Evolutionary conservation across 306 rosid genomes (phyloP), one percentile per base, ranked within the genome.

Genomic region (Neltuma alba): DNA sequence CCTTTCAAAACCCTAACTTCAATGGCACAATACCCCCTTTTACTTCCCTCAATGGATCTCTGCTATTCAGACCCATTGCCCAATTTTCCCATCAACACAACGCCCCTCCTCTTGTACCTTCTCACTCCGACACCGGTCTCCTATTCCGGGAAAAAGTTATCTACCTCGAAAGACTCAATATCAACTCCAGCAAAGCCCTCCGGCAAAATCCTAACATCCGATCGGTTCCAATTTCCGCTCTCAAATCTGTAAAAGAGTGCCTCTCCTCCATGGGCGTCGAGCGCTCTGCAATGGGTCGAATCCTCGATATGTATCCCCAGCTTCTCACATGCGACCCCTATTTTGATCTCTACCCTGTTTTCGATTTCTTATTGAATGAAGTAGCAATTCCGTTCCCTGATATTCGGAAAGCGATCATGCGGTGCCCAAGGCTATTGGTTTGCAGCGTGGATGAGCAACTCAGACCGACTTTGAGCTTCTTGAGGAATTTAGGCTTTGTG

Each of bases 291-390:
- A 38, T 87, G 63, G 92, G 94, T 27, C 90, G 97, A 14, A 87
- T 94, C 81, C 97, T 94, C 74, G 97, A 94, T 82, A 89, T 94
- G 94, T 58, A 76, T 76, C 97, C 97, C 0, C 76, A 77, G 54
- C 89, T 94, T 30, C 97, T 94, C 76, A 92, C 96, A 37, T 76
- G 85, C 41, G 93, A 92, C 66, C 98, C 94, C 0, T 30, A 91
- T 65, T 6, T 7, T 27, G 87, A 87, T 10, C 85, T 92, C 76
- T 94, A 94, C 77, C 97, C 97, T 1, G n/a, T 94, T 40, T 82
- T 94, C 67, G 98, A 92, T 67, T 94, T 91, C 80, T 92, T 94
- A 38, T 84, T 91, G 71, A 85, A 89, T 16, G 92, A 94, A 55
- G 97, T 85, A 6, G 11, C 9, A 20, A 86, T 94, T 79, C 93